These are phyloP conservation scores for Jimgerdemannia lactiflua DNA, from an alignment of 192 early-diverging fungal species.

Conservation along the genomic window DNA sequence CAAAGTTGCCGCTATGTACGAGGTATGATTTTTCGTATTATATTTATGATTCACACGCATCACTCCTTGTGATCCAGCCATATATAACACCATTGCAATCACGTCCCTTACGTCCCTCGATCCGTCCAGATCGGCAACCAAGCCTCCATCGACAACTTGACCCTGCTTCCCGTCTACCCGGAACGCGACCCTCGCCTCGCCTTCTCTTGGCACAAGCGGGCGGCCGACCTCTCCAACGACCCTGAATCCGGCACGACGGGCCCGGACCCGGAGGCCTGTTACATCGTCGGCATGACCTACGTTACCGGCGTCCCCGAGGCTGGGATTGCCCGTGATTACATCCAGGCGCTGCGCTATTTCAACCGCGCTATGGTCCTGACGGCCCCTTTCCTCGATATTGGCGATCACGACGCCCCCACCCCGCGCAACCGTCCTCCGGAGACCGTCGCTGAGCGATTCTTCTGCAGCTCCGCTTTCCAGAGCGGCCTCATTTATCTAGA, in stretches of 20 bases:
- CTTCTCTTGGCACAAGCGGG: slow-evolving; percentile 35
- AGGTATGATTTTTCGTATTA: slow-evolving; percentile 22
- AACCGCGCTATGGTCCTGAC: slow-evolving; percentile 32
- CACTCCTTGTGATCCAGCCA: not conserved
- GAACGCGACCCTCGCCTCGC: slow-evolving; percentile 17
- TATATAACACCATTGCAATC: too few relatives aligned
- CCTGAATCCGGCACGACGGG: slow-evolving; percentile 8
- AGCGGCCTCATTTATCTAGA: slow-evolving; percentile 31
- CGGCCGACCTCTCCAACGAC: slow-evolving; percentile 17
- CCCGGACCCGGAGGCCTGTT: slow-evolving; percentile 31
- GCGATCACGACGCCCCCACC: slow-evolving; percentile 11
- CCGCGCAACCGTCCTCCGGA: slow-evolving; percentile 25
- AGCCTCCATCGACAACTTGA: not conserved
- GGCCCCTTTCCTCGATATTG: slow-evolving; percentile 26
- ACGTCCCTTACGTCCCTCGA: not conserved
- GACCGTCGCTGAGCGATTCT: slow-evolving; percentile 26
- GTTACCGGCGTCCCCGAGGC: slow-evolving; percentile 27
- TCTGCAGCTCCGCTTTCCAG: slow-evolving; percentile 35
- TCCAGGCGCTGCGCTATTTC: slow-evolving; percentile 23
- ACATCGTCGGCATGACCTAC: slow-evolving; percentile 31
- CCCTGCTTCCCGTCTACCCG: slow-evolving; percentile 14
- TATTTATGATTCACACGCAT: not conserved
- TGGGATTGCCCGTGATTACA: slow-evolving; percentile 25
- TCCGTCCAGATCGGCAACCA: slow-evolving; percentile 9
- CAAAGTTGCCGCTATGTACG: slow-evolving; percentile 32